Conservation (phyloP, 805 yeast genomes). For the Starmera quercuum region DNA sequence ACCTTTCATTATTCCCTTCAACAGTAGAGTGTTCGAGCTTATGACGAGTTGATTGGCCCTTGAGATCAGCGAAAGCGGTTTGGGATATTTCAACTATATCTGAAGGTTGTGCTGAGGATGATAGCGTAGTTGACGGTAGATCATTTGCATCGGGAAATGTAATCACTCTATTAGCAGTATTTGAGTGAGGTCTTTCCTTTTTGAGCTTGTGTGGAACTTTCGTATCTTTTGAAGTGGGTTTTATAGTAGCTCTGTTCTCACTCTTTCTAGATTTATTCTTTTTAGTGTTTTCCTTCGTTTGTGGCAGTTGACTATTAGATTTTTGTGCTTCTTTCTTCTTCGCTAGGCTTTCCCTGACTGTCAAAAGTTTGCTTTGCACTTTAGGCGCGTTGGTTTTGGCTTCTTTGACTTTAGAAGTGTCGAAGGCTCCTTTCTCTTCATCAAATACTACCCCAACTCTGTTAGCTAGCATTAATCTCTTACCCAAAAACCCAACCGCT, state of each 20-base stretch:
- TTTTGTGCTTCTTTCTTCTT: background rate
- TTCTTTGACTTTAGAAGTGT: conserved; percentile 8
- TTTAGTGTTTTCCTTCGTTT: background rate
- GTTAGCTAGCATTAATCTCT: conserved; percentile 19
- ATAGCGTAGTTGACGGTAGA: background rate
- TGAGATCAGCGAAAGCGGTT: background rate
- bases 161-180: conserved; percentile 1
- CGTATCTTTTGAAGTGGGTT: background rate
- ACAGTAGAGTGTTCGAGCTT: no score
- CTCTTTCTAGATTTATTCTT: background rate
- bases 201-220: background rate
- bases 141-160: conserved; percentile 1
- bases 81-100: conserved; percentile 3
- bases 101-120: background rate
- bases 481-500: conserved; percentile 26
- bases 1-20: background rate
- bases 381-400: no score
- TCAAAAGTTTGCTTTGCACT: no score
- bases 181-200: no score
- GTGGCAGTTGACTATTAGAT: background rate
- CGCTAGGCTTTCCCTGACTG: no score
- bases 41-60: background rate
- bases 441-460: conserved; percentile 22
- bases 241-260: background rate
- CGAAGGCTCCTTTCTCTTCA: conserved; percentile 7